A percentile compares a stretch with the other conserved stretches of the same genome.
Conservation (phyloP, 2,329 filamentous ascomycete species). For the Aureobasidium uvarum region DNA sequence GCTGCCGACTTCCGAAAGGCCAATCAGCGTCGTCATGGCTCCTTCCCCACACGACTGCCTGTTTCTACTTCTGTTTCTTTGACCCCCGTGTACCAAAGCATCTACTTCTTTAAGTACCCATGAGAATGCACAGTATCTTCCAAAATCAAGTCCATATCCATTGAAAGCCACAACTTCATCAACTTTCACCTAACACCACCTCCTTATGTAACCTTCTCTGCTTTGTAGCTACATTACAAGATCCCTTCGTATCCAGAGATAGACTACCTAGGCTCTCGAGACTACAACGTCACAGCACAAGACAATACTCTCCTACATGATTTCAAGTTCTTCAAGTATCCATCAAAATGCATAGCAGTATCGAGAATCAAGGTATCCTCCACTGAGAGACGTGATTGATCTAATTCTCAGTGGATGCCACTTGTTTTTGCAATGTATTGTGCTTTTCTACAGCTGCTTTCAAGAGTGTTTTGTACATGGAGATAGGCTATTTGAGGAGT, state of each 20-base stretch:
- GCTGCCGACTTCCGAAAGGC: slow-evolving; percentile 4
- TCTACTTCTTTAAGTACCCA: neutral
- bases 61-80: neutral
- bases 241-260: too few species aligned
- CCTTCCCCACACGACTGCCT: neutral
- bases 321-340: too few species aligned
- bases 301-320: too few species aligned
- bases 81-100: neutral
- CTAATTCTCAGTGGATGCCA: neutral
- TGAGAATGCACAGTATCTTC: too few species aligned
- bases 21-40: slow-evolving; percentile 11
- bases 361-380: neutral
- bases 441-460: neutral
- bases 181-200: too few species aligned
- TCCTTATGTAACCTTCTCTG: too few species aligned
- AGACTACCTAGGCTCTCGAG: too few species aligned
- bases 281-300: too few species aligned
- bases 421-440: neutral
- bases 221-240: too few species aligned
- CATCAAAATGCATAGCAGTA: neutral
- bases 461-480: neutral
- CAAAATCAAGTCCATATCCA: too few species aligned
- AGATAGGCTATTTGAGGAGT: neutral
- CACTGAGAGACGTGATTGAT: neutral
- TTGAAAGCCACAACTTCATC: too few species aligned